Evolutionary conservation across 352 stramenopile species (phyloP).

Genomic region (Phytophthora gonapodyides): DNA sequence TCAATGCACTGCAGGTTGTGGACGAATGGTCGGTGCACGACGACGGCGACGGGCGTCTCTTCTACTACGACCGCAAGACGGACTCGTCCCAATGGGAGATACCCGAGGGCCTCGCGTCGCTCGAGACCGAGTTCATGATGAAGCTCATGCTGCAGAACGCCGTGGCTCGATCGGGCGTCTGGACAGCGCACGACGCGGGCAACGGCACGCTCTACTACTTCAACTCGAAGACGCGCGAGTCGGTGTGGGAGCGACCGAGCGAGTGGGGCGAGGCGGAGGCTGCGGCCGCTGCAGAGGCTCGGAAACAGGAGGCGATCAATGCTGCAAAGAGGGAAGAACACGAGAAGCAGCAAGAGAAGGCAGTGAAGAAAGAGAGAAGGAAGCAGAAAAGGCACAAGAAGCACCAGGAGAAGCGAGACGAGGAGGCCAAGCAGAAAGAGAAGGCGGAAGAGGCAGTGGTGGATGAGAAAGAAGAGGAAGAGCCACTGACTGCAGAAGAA

Average conservation of each 20-base stretch:
- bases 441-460: slow-evolving; percentile 7
- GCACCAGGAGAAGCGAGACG: slow-evolving; percentile 21
- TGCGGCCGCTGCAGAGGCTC: slow-evolving; percentile 24
- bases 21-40: slow-evolving; percentile 77
- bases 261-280: slow-evolving; percentile 51
- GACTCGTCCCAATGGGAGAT: slow-evolving; percentile 61
- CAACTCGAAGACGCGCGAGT: slow-evolving; percentile 67
- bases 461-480: slow-evolving; percentile 26
- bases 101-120: slow-evolving; percentile 48
- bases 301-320: slow-evolving; percentile 18
- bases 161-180: slow-evolving; percentile 63
- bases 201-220: slow-evolving; percentile 85
- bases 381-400: slow-evolving; percentile 28
- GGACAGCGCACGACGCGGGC: slow-evolving; percentile 72
- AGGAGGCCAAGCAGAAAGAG: slow-evolving; percentile 15
- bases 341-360: slow-evolving; percentile 13
- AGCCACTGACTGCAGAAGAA: slow-evolving; percentile 41
- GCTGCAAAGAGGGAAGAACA: background rate
- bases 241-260: slow-evolving; percentile 69
- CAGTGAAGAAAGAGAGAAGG: slow-evolving; percentile 32
- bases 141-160: slow-evolving; percentile 80
- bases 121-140: slow-evolving; percentile 85
- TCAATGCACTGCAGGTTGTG: slow-evolving; percentile 63
- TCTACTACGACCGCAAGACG: slow-evolving; percentile 70
- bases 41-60: slow-evolving; percentile 72